Evolutionary conservation across 2,329 filamentous ascomycete species (phyloP).

Genomic region (Trichoderma sp.): DNA sequence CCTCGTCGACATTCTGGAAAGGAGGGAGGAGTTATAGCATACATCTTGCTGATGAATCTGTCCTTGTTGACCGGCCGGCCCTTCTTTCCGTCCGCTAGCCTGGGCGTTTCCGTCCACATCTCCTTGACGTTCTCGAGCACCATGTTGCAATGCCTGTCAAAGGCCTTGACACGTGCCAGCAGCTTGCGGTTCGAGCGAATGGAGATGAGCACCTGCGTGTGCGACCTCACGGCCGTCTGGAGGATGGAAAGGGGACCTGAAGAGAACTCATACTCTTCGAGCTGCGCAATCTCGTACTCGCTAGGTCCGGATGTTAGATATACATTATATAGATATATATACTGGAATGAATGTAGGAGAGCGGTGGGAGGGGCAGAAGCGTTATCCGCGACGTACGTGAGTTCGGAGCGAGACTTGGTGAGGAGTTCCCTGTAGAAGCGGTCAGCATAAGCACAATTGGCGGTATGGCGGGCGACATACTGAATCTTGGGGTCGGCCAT

Average conservation of each 20-base stretch:
- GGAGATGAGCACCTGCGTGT: constrained; percentile 94
- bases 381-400: constrained; percentile 65
- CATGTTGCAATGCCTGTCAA: constrained; percentile 99
- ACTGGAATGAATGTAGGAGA: constrained; percentile 18
- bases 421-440: constrained; percentile 68
- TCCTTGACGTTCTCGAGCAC: constrained; percentile 90
- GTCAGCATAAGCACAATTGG: constrained; percentile 29
- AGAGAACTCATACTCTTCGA: constrained; percentile 56
- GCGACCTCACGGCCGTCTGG: constrained; percentile 90
- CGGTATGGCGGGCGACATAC: constrained; percentile 43
- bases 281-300: constrained; percentile 84
- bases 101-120: constrained; percentile 98
- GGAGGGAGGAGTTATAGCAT: constrained; percentile 34
- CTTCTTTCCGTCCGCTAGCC: constrained; percentile 79
- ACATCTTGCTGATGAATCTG: constrained; percentile 97
- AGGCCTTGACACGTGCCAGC: constrained; percentile 94
- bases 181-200: constrained; percentile 98
- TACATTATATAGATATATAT: background rate
- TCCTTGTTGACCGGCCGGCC: constrained; percentile 95
- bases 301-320: constrained; percentile 41
- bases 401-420: constrained; percentile 81
- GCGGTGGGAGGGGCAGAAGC: constrained; percentile 14
- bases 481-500: constrained; percentile 73
- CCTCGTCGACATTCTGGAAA: background rate
- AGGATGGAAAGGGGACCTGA: constrained; percentile 74